Base-by-base conservation (phyloP, 1,284 basidiomycete species). In the Ustilago shanxiensis region DNA sequence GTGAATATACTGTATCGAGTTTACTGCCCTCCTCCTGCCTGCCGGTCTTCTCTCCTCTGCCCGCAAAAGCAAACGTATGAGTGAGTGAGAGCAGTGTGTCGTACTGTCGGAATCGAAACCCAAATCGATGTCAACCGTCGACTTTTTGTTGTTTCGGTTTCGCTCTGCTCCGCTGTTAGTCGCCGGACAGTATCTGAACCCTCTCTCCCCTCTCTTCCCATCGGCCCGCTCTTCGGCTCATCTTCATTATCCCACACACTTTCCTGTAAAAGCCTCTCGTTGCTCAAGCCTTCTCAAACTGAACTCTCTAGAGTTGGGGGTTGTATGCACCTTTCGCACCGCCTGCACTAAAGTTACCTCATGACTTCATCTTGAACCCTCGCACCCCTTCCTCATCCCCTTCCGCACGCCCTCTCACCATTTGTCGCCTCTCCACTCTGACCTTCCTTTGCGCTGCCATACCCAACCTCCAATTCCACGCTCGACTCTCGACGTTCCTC, bases 121-220 rank as follows among this genome's bases (percentile, higher is more conserved):
- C 39, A 20, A 56, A 56, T 31, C 28, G 7, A 29, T 29, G 54
- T 45, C 54, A 45, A 56, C 39, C 8, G 41, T 44, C 52, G 31
- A 37, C n/a, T 16, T 52, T 31, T 52, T 31, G 50, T 52, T 31
- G 13, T 26, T n/a, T 49, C 47, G 47, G 8, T 14, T 26, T 49
- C 2, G 22, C 13, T 50, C 49, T 13, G 49, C 49, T 50, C 24
- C 49, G 11, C 41, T 14, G 7, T 14, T 18, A 53, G 51, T 53
- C 51, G 51, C 51, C 51, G 31, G n/a, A 50, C 49, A 44, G 41
- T 44, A 22, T 10, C 41, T 44, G 41, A 44, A n/a, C 41, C 41
- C 11, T 44, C 41, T n/a, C 11, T 44, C 14, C 8, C 14, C 9
- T 11, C 13, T 33, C 31, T 33, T 33, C 35, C 8, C 14, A 37